phyloP scores from a whole-genome alignment of 2,329 filamentous ascomycete species.

The Macrophomina pseudophaseolina region DNA sequence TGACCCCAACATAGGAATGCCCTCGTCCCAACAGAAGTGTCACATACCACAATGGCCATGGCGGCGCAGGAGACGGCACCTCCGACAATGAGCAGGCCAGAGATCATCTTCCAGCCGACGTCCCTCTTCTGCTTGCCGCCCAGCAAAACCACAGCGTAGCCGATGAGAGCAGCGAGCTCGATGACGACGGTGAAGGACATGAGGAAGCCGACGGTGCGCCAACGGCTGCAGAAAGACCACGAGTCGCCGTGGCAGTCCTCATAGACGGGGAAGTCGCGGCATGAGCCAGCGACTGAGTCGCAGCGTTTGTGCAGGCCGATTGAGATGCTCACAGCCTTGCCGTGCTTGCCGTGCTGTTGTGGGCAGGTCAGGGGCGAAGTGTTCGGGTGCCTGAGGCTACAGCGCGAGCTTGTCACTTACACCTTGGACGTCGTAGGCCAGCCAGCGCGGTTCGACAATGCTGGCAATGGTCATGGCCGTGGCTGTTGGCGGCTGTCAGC shows the following conservation, averaged over 20 bases:
- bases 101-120: conserved; percentile 79
- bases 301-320: conserved; percentile 84
- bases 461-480: conserved; percentile 73
- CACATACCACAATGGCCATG: conserved; percentile 80
- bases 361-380: neutral
- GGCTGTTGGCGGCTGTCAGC: conserved; percentile 52
- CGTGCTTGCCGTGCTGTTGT: conserved; percentile 40
- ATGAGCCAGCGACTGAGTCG: conserved; percentile 68
- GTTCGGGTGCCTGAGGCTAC: neutral
- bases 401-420: conserved; percentile 8
- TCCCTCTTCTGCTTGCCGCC: conserved; percentile 82
- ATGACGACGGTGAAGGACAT: conserved; percentile 84
- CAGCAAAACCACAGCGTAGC: conserved; percentile 75
- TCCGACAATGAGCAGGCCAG: conserved; percentile 67
- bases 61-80: conserved; percentile 73
- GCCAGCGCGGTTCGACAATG: conserved; percentile 73
- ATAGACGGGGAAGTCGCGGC: conserved; percentile 69
- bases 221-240: conserved; percentile 86
- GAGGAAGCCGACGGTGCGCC: conserved; percentile 85
- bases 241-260: conserved; percentile 70
- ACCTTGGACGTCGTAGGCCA: conserved; percentile 55
- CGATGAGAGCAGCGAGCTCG: conserved; percentile 79
- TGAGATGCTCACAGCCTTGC: conserved; percentile 40
- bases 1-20: neutral
- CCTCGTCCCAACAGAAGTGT: neutral